A percentile compares a stretch with the other conserved stretches of the same genome.
Conservation (phyloP, 116 monocot genomes). For the Thalassia testudinum region DNA sequence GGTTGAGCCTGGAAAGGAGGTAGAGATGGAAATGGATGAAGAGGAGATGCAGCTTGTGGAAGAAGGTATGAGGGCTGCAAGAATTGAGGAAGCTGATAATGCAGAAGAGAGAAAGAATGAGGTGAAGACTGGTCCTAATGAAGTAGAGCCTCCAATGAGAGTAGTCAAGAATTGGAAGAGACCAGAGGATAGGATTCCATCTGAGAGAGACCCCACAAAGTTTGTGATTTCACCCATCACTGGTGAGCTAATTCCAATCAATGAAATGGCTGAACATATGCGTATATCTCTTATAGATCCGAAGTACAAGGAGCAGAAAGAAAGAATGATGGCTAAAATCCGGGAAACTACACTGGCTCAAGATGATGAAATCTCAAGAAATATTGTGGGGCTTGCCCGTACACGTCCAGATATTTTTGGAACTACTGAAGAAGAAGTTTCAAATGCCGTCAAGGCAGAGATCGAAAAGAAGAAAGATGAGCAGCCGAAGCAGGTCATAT, state of each 20-base stretch:
- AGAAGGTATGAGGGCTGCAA: conserved; percentile 78
- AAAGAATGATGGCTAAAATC: conserved; percentile 99
- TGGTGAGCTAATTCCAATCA: conserved; percentile 89
- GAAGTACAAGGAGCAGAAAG: conserved; percentile 99
- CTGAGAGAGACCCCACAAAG: conserved; percentile 84
- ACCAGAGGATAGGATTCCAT: conserved; percentile 75
- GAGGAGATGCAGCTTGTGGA: conserved; percentile 91
- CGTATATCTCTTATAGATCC: conserved; percentile 95
- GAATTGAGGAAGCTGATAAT: conserved; percentile 5
- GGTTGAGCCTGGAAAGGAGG: conserved; percentile 61
- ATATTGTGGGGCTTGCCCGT: conserved; percentile 96
- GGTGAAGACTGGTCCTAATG: conserved; percentile 8
- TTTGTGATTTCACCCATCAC: conserved; percentile 93
- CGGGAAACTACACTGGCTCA: conserved; percentile 87
- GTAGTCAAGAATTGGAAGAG: conserved; percentile 98
- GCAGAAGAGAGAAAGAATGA: conserved; percentile 22
- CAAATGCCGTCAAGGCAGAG: conserved; percentile 93
- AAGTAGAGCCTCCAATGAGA: conserved; percentile 80
- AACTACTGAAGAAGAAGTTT: conserved; percentile 94
- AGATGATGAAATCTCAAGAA: conserved; percentile 92
- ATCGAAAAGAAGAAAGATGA: conserved; percentile 99
- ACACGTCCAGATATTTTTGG: conserved; percentile 98
- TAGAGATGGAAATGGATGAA: conserved; percentile 99
- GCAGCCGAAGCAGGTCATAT: conserved; percentile 93
- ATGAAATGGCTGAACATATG: conserved; percentile 98